Evolutionary conservation across 179 eudicot genomes (phyloP).

Genomic region (Heliamphora pulchella): DNA sequence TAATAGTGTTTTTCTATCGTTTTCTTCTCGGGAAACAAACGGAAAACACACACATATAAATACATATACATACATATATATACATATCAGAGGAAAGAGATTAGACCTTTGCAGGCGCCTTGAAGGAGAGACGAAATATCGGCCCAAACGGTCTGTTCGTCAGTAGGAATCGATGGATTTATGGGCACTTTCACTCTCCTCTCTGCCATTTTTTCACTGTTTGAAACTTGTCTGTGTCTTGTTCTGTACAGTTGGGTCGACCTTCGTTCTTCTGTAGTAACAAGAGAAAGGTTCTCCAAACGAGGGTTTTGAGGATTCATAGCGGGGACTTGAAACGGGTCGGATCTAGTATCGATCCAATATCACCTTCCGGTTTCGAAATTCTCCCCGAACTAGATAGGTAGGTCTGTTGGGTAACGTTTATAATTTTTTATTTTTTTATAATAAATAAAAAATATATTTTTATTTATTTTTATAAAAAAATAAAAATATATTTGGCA

Average conservation of each 20-base stretch:
- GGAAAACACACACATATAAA: background rate
- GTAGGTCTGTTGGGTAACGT: too few relatives aligned
- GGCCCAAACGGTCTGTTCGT: constrained; percentile 69
- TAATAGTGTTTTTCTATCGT: background rate
- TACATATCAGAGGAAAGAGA: background rate
- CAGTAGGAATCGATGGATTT: constrained; percentile 43
- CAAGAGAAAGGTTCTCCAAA: too few relatives aligned
- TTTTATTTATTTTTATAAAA: too few relatives aligned
- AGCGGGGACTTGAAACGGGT: too few relatives aligned
- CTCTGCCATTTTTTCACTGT: constrained; percentile 21
- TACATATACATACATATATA: background rate
- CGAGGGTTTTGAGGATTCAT: too few relatives aligned
- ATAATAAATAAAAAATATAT: too few relatives aligned
- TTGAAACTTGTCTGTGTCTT: background rate
- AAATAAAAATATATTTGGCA: too few relatives aligned
- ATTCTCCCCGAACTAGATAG: too few relatives aligned
- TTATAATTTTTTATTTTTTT: too few relatives aligned
- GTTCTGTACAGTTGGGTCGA: background rate
- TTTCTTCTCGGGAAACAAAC: constrained; percentile 7
- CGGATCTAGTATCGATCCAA: too few relatives aligned
- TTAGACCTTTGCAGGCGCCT: constrained; percentile 56
- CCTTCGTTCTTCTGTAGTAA: too few relatives aligned
- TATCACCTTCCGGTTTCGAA: too few relatives aligned
- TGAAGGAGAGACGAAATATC: constrained; percentile 58
- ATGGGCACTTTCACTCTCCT: constrained; percentile 7